phyloP scores from a whole-genome alignment of 2,329 filamentous ascomycete species.

The Chrysosporium keratinophilum region DNA sequence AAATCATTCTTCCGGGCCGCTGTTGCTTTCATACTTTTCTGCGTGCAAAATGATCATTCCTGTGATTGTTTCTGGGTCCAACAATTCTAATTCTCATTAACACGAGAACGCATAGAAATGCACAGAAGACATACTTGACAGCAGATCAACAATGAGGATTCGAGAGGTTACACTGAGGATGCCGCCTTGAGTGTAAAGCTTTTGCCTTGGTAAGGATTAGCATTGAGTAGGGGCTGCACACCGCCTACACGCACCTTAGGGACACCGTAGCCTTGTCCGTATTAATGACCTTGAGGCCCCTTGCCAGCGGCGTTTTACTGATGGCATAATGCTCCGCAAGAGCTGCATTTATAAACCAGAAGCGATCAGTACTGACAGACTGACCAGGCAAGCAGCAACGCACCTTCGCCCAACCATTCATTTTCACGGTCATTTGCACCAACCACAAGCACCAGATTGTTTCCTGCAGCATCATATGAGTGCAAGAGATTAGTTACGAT shows the following conservation, averaged over 20 bases:
- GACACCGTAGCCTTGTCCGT: constrained; percentile 85
- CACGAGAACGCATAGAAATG: background rate
- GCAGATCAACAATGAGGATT: constrained; percentile 84
- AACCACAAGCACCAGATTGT: constrained; percentile 80
- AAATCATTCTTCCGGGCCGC: background rate
- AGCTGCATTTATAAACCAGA: constrained; percentile 36
- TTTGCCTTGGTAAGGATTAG: constrained; percentile 51
- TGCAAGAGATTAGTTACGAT: constrained; percentile 93
- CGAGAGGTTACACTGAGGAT: constrained; percentile 94
- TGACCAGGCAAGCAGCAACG: constrained; percentile 4
- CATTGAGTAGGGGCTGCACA: background rate
- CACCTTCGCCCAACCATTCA: constrained; percentile 82
- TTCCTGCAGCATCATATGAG: constrained; percentile 90
- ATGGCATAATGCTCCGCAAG: constrained; percentile 90
- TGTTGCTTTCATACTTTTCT: constrained; percentile 46
- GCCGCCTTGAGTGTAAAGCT: constrained; percentile 79
- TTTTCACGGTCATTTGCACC: constrained; percentile 89
- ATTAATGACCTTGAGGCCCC: constrained; percentile 83
- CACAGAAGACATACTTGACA: constrained; percentile 48
- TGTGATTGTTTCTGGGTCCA: constrained; percentile 75
- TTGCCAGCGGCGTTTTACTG: constrained; percentile 68
- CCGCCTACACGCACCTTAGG: constrained; percentile 40
- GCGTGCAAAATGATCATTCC: constrained; percentile 81
- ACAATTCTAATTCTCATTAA: constrained; percentile 37
- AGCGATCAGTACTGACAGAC: background rate